Conservation (phyloP, 2,329 filamentous ascomycete species). For the Falciphora oryzae region DNA sequence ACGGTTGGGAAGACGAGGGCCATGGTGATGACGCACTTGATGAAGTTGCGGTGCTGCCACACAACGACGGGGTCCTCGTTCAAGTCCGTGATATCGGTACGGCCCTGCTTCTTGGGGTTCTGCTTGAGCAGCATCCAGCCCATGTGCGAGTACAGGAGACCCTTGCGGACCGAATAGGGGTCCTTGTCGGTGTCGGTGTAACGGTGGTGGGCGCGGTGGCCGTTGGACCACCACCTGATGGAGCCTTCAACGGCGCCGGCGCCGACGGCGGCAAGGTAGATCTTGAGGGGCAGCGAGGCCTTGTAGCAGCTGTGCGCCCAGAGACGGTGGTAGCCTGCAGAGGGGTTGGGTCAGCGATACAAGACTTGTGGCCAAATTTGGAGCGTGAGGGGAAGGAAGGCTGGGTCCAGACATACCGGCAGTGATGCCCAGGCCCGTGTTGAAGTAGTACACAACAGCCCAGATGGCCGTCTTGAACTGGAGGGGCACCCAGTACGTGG, state of each 20-base stretch:
- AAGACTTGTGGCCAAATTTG: background rate
- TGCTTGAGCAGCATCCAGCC: slow-evolving; percentile 95
- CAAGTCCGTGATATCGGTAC: slow-evolving; percentile 81
- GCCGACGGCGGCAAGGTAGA: slow-evolving; percentile 76
- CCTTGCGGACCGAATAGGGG: slow-evolving; percentile 86
- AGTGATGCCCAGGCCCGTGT: slow-evolving; percentile 74
- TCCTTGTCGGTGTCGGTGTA: slow-evolving; percentile 93
- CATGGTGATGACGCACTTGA: slow-evolving; percentile 74
- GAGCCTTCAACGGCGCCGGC: slow-evolving; percentile 82
- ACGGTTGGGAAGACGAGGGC: slow-evolving; percentile 69
- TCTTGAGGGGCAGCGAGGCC: slow-evolving; percentile 66
- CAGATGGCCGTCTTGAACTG: slow-evolving; percentile 66
- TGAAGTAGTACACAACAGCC: slow-evolving; percentile 75
- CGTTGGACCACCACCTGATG: slow-evolving; percentile 83
- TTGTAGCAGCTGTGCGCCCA: slow-evolving; percentile 86
- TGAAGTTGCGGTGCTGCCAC: slow-evolving; percentile 83
- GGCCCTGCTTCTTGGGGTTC: slow-evolving; percentile 82
- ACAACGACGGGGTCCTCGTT: slow-evolving; percentile 82
- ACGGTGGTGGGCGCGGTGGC: slow-evolving; percentile 82
- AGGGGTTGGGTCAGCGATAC: slow-evolving; percentile 7
- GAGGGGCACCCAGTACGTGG: slow-evolving; percentile 73
- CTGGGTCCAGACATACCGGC: slow-evolving; percentile 48
- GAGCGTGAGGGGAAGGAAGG: too few species aligned
- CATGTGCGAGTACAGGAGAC: slow-evolving; percentile 75
- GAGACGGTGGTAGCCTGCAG: slow-evolving; percentile 66